phyloP scores from a whole-genome alignment of 441 rosid genomes.

The Erodium texanum region DNA sequence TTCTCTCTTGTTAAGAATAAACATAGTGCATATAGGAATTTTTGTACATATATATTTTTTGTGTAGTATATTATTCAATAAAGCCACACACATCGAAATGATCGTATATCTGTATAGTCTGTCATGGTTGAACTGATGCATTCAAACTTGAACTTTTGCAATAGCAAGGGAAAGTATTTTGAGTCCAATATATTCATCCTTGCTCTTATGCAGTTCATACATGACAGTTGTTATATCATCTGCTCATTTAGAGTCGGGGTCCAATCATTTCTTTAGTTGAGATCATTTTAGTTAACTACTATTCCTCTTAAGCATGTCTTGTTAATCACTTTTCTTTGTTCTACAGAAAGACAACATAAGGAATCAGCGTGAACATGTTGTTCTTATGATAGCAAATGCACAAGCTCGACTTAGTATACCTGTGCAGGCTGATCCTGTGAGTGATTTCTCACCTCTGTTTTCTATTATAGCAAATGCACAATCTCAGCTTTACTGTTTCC shows the following conservation, averaged over 20 bases:
- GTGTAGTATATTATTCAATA: background rate
- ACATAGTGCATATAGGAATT: background rate
- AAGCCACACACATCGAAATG: background rate
- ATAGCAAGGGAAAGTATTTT: conserved; percentile 7
- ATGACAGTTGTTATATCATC: background rate
- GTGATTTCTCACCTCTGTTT: conserved; percentile 27
- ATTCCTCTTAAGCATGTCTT: conserved; percentile 5
- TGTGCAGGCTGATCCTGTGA: conserved; percentile 65
- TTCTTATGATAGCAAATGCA: conserved; percentile 82
- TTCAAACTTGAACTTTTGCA: background rate
- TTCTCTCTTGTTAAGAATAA: background rate
- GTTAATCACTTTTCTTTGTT: conserved; percentile 15
- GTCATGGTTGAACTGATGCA: conserved; percentile 1
- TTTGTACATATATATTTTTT: background rate
- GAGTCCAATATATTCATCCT: background rate
- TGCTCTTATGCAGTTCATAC: conserved; percentile 7
- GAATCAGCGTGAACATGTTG: conserved; percentile 93
- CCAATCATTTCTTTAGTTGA: background rate
- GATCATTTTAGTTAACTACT: background rate
- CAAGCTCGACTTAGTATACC: conserved; percentile 73
- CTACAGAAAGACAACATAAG: conserved; percentile 80
- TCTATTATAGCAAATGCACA: background rate
- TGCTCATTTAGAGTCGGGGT: background rate
- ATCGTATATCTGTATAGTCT: background rate
- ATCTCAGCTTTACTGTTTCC: background rate